Conservation (phyloP, 768 basidiomycete species). For the Heimioporus sp. region DNA sequence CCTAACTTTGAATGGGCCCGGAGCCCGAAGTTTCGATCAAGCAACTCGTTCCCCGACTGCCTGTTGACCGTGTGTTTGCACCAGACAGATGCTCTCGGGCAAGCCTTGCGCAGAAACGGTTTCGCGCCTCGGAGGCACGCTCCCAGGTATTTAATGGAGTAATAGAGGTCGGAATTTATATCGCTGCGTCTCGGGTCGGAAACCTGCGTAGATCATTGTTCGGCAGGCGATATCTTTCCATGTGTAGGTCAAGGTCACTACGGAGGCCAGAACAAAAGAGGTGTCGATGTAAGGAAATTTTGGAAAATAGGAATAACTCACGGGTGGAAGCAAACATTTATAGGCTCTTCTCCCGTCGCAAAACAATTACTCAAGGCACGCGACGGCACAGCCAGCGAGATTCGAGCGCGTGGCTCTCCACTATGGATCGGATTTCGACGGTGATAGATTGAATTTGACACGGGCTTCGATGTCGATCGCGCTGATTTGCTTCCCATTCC, state of each 20-base stretch:
- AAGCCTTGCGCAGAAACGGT: too few species aligned
- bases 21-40: not conserved
- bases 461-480: conserved; percentile 26
- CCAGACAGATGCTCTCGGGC: not conserved
- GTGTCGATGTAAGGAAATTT: conserved; percentile 10
- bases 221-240: not conserved
- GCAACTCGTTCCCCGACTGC: not conserved
- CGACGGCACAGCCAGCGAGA: conserved; percentile 19
- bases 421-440: conserved; percentile 14
- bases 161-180: not conserved
- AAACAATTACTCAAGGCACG: conserved; percentile 18
- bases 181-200: not conserved
- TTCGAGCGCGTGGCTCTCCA: conserved; percentile 17
- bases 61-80: not conserved
- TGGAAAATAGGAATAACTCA: conserved; percentile 1
- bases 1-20: not conserved
- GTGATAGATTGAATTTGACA: conserved; percentile 12
- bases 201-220: not conserved
- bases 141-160: not conserved
- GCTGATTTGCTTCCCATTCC: conserved; percentile 16
- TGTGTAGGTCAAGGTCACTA: not conserved
- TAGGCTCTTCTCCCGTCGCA: conserved; percentile 4
- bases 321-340: conserved; percentile 13
- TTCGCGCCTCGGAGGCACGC: not conserved
- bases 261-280: not conserved